A percentile compares a stretch with the other conserved stretches of the same genome.
Conservation (phyloP, 1,139 yeast species). For the Pichia norvegensis region DNA sequence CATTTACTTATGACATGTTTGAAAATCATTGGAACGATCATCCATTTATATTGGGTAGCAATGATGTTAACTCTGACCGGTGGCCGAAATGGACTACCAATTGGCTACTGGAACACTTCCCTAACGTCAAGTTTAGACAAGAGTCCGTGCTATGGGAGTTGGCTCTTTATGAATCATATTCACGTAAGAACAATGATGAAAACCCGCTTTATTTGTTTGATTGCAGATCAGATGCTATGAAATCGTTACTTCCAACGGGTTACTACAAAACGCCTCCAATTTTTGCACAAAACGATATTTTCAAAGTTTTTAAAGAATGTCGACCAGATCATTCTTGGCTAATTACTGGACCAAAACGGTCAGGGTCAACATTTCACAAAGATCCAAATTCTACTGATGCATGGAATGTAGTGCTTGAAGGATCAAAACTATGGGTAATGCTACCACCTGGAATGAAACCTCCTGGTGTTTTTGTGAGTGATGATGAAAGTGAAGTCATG, state of each 20-base stretch:
- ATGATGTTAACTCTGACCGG: constrained; percentile 26
- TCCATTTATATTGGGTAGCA: constrained; percentile 59
- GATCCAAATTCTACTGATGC: constrained; percentile 90
- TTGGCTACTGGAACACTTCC: constrained; percentile 43
- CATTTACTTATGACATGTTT: constrained; percentile 40
- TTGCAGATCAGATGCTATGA: constrained; percentile 62
- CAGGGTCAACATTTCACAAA: constrained; percentile 87
- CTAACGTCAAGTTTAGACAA: constrained; percentile 62
- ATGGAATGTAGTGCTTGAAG: constrained; percentile 75
- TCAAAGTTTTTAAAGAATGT: constrained; percentile 40
- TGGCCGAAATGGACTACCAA: constrained; percentile 68
- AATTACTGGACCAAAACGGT: constrained; percentile 70
- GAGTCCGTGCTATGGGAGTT: constrained; percentile 82
- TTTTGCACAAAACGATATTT: constrained; percentile 39
- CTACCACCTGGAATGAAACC: constrained; percentile 69
- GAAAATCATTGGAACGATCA: constrained; percentile 37
- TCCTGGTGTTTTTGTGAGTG: constrained; percentile 78
- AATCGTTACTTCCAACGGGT: constrained; percentile 34
- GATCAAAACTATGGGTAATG: constrained; percentile 84
- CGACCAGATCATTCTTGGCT: constrained; percentile 91
- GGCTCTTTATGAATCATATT: constrained; percentile 52
- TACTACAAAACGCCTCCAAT: constrained; percentile 51
- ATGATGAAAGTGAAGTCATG: constrained; percentile 81
- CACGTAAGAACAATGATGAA: constrained; percentile 60
- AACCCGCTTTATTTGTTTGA: constrained; percentile 81